These are phyloP conservation scores for Aspergillus niger DNA, from an alignment of 2,329 filamentous ascomycete species.

Conservation along the genomic window DNA sequence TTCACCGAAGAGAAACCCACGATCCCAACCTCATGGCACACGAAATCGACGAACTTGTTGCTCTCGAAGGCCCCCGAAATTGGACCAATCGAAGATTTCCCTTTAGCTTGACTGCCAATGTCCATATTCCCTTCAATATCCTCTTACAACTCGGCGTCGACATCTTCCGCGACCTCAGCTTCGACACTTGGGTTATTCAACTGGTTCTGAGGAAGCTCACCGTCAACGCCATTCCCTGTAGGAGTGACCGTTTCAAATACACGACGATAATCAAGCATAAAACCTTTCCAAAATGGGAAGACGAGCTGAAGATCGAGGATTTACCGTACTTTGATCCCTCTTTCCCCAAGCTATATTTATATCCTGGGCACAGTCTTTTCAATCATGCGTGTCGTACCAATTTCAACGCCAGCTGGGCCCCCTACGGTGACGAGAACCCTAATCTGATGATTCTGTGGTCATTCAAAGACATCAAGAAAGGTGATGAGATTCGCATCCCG, in stretches of 20 bases:
- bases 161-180: slow-evolving; percentile 39
- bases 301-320: not conserved
- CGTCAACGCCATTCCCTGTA: slow-evolving; percentile 35
- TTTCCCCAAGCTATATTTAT: slow-evolving; percentile 34
- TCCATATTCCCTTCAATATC: slow-evolving; percentile 42
- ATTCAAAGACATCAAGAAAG: slow-evolving; percentile 22
- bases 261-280: not conserved
- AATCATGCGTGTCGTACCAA: slow-evolving; percentile 27
- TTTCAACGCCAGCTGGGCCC: slow-evolving; percentile 35
- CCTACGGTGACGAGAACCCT: slow-evolving; percentile 25
- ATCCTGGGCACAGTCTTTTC: slow-evolving; percentile 37
- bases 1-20: slow-evolving; percentile 28
- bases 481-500: slow-evolving; percentile 30
- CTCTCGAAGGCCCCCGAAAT: slow-evolving; percentile 25
- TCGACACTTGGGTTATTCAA: slow-evolving; percentile 43
- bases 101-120: slow-evolving; percentile 38
- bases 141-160: slow-evolving; percentile 37
- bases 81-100: slow-evolving; percentile 28
- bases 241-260: not conserved
- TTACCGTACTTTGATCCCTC: slow-evolving; percentile 23
- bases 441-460: slow-evolving; percentile 37
- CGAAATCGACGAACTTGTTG: slow-evolving; percentile 39
- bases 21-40: slow-evolving; percentile 33
- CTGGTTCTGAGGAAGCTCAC: slow-evolving; percentile 36
- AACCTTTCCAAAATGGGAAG: too few relatives aligned